phyloP scores from a whole-genome alignment of 371 early-diverging fungal genomes.

The Syncephalastrum racemosum region DNA sequence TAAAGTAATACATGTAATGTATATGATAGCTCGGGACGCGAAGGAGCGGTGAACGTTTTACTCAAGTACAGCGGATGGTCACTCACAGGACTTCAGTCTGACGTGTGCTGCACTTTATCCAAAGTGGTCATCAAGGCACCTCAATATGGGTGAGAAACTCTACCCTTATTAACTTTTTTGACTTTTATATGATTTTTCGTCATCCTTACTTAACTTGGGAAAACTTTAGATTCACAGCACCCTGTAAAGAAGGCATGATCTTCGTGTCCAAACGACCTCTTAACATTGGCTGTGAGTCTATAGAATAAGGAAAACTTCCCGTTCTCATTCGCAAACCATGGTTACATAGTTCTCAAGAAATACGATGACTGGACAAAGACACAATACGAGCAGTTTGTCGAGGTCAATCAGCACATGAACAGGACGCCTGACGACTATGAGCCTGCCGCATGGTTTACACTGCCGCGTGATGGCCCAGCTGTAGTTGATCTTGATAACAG shows the following conservation, averaged over 20 bases:
- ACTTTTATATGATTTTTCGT: background rate
- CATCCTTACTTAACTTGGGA: background rate
- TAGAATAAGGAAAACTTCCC: background rate
- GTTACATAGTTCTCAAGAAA: too few relatives aligned
- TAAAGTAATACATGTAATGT: too few relatives aligned
- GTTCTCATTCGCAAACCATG: background rate
- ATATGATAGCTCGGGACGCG: slow-evolving; percentile 21
- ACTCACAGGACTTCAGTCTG: slow-evolving; percentile 5
- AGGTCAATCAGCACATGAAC: too few relatives aligned
- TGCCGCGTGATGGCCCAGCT: slow-evolving; percentile 17
- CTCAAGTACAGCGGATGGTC: slow-evolving; percentile 19
- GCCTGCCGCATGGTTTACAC: slow-evolving; percentile 29
- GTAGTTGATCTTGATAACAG: slow-evolving; percentile 15
- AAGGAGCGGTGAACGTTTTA: slow-evolving; percentile 30
- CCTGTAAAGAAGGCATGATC: slow-evolving; percentile 38
- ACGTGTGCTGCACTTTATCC: slow-evolving; percentile 24
- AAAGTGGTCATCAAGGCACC: slow-evolving; percentile 31
- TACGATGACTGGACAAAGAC: too few relatives aligned
- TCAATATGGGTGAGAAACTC: slow-evolving; percentile 18
- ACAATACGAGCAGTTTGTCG: too few relatives aligned
- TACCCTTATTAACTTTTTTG: too few relatives aligned
- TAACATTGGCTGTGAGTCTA: slow-evolving; percentile 20
- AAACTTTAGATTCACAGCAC: slow-evolving; percentile 23
- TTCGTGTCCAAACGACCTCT: slow-evolving; percentile 29
- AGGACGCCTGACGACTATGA: slow-evolving; percentile 14